A percentile compares a stretch with the other conserved stretches of the same genome.
Conservation (phyloP, 2,329 filamentous ascomycete genomes). For the Fusarium pseudograminearum region DNA sequence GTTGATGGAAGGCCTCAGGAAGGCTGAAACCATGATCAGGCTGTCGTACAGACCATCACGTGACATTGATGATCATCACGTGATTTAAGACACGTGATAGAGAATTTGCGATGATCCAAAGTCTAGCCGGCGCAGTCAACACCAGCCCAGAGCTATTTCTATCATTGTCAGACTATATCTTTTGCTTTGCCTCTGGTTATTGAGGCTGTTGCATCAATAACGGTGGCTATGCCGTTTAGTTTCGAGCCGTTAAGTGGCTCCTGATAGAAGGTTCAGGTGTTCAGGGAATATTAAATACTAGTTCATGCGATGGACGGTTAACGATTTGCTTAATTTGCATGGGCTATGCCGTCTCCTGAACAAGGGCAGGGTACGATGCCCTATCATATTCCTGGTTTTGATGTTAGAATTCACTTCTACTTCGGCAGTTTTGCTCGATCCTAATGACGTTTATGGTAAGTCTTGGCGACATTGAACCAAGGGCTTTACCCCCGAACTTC, state of each 20-base stretch:
- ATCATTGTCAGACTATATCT: slow-evolving; percentile 4
- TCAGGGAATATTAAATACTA: slow-evolving; percentile 6
- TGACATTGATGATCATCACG: accelerated
- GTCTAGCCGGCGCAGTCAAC: slow-evolving; percentile 1
- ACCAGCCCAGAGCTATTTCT: slow-evolving; percentile 17
- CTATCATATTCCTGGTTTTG: not conserved
- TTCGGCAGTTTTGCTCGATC: slow-evolving; percentile 7
- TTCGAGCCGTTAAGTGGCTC: slow-evolving; percentile 20
- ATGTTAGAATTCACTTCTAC: not conserved
- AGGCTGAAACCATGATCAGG: slow-evolving; percentile 43
- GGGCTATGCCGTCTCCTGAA: slow-evolving; percentile 7
- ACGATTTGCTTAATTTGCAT: slow-evolving; percentile 7
- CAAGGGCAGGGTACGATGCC: slow-evolving; percentile 4
- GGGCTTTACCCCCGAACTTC: not conserved
- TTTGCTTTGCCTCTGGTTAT: not conserved
- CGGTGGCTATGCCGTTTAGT: slow-evolving; percentile 15
- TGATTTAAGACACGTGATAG: accelerated
- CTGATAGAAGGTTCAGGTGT: slow-evolving; percentile 15
- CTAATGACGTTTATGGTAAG: not conserved
- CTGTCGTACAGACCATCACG: slow-evolving; percentile 17
- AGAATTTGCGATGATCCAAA: not conserved
- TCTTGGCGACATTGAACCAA: slow-evolving; percentile 9
- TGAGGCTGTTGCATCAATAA: not conserved
- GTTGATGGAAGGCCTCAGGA: slow-evolving; percentile 38
- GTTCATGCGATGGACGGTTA: slow-evolving; percentile 6